A percentile compares a stretch with the other conserved stretches of the same genome.
Evolutionary conservation across 2,329 filamentous ascomycete genomes (phyloP).

Genomic region (Hirsutella rhossiliensis): DNA sequence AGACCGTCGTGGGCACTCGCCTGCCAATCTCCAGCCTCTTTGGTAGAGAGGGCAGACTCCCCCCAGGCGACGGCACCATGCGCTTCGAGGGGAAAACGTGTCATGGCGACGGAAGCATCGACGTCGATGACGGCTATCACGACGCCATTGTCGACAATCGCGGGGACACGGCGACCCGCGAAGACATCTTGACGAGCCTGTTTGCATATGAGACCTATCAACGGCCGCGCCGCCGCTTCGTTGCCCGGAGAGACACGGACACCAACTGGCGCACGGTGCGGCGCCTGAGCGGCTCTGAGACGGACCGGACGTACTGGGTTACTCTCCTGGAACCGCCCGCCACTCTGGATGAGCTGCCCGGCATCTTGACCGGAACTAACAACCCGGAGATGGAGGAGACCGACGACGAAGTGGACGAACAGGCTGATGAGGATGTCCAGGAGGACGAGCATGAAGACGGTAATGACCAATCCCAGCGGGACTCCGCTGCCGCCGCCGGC

Average conservation of each 20-base stretch:
- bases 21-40: slow-evolving; percentile 67
- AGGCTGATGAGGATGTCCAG: slow-evolving; percentile 11
- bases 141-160: slow-evolving; percentile 47
- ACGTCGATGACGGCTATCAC: slow-evolving; percentile 44
- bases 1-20: slow-evolving; percentile 62
- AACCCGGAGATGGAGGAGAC: slow-evolving; percentile 12
- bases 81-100: slow-evolving; percentile 56
- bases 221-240: slow-evolving; percentile 15
- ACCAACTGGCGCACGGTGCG: slow-evolving; percentile 22
- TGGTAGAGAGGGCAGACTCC: slow-evolving; percentile 59
- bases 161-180: slow-evolving; percentile 46
- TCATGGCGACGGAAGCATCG: slow-evolving; percentile 49
- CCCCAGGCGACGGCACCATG: slow-evolving; percentile 43
- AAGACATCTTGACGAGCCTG: slow-evolving; percentile 45
- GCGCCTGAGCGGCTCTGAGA: slow-evolving; percentile 15
- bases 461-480: slow-evolving; percentile 9
- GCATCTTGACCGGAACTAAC: slow-evolving; percentile 22
- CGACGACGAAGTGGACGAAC: slow-evolving; percentile 14
- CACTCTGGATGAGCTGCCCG: slow-evolving; percentile 28
- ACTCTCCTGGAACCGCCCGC: slow-evolving; percentile 33
- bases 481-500: not conserved
- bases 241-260: slow-evolving; percentile 18
- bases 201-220: slow-evolving; percentile 28
- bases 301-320: slow-evolving; percentile 28
- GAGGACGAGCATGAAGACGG: slow-evolving; percentile 11